Conservation (phyloP, 1,284 basidiomycete species). For the Marasmius oreades region DNA sequence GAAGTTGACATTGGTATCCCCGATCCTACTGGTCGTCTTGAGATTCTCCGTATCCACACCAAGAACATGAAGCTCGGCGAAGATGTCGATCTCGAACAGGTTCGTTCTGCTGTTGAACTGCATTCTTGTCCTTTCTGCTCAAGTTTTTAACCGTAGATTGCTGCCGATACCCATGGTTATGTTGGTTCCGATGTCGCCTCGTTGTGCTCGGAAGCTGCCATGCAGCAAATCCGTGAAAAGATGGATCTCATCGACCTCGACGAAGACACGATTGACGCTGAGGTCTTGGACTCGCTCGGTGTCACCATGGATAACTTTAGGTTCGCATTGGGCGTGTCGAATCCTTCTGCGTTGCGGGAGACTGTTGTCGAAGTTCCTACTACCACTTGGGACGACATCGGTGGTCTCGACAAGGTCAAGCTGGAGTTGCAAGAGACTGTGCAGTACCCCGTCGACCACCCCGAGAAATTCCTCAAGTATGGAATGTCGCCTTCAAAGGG, state of each 20-base stretch:
- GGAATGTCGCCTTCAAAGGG: constrained; percentile 99
- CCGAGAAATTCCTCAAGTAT: constrained; percentile 99
- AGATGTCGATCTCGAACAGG: constrained; percentile 97
- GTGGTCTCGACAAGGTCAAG: constrained; percentile 99
- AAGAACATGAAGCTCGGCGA: constrained; percentile 99
- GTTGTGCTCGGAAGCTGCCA: constrained; percentile 94
- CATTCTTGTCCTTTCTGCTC: no score
- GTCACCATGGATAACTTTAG: constrained; percentile 99
- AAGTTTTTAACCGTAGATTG: constrained; percentile 37
- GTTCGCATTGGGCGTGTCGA: constrained; percentile 90
- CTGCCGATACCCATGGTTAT: constrained; percentile 98
- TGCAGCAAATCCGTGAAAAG: constrained; percentile 99
- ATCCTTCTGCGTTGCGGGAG: constrained; percentile 96
- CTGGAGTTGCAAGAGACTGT: constrained; percentile 99
- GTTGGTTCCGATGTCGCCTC: constrained; percentile 98
- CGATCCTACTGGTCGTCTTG: constrained; percentile 96
- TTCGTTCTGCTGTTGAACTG: no score
- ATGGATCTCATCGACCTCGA: constrained; percentile 94
- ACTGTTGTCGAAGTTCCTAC: constrained; percentile 89
- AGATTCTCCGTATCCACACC: constrained; percentile 98
- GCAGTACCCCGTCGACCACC: constrained; percentile 99
- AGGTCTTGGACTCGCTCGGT: constrained; percentile 93
- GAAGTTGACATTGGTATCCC: constrained; percentile 99
- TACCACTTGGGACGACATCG: constrained; percentile 97
- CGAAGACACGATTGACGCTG: constrained; percentile 95